Conservation (phyloP, 2,329 filamentous ascomycete species). For the Alternaria arbusti region DNA sequence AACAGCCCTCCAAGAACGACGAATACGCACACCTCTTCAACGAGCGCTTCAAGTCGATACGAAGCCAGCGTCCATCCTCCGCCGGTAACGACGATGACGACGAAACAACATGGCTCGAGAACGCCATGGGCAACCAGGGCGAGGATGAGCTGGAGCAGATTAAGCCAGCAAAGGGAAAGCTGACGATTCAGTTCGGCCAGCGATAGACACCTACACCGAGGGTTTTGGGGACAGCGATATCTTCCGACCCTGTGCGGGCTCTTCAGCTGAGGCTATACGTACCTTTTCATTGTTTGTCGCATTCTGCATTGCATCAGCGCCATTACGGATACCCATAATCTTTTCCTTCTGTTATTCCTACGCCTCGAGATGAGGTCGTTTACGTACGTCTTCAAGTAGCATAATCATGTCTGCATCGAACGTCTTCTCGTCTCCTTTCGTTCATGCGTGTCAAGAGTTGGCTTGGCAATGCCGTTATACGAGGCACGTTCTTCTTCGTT, state of each 20-base stretch:
- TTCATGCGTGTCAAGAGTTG: not conserved
- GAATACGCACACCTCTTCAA: slow-evolving; percentile 53
- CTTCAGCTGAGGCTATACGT: slow-evolving; percentile 17
- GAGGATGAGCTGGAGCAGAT: slow-evolving; percentile 27
- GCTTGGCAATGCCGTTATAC: not conserved
- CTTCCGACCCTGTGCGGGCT: not conserved
- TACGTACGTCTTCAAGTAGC: not conserved
- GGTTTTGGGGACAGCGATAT: not conserved
- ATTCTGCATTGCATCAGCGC: slow-evolving; percentile 17
- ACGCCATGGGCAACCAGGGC: slow-evolving; percentile 33
- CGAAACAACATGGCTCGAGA: slow-evolving; percentile 44
- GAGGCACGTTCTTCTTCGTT: not conserved
- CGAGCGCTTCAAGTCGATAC: slow-evolving; percentile 48
- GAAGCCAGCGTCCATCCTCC: slow-evolving; percentile 29
- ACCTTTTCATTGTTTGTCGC: slow-evolving; percentile 35
- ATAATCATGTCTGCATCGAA: not conserved
- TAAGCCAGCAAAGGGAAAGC: slow-evolving; percentile 35
- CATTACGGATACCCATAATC: slow-evolving; percentile 39
- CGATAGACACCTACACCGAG: slow-evolving; percentile 17
- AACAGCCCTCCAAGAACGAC: slow-evolving; percentile 38
- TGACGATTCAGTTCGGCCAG: slow-evolving; percentile 48
- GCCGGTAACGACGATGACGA: slow-evolving; percentile 36
- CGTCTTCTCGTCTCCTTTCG: not conserved
- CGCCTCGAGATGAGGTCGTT: not conserved
- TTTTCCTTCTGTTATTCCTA: not conserved